Evolutionary conservation across 116 monocot genomes (phyloP), one percentile per base, ranked within the genome.

Genomic region (Cymodocea nodosa): DNA sequence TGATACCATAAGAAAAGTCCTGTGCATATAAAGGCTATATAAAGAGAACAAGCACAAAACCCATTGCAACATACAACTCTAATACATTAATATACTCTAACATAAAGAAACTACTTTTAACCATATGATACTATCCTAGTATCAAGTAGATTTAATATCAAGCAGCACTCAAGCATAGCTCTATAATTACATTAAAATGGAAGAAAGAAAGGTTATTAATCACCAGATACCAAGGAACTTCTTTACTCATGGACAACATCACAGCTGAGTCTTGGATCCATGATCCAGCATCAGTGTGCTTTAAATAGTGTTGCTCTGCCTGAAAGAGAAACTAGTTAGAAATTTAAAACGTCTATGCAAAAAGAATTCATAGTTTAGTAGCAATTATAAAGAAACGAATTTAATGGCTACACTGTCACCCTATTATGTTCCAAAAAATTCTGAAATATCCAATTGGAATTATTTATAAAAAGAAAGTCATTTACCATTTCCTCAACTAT

Each of bases 191-290:
- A 52, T 16, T 34, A 52, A 36, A 53, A 23, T 12, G 12, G 22
- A 51, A 71, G 22, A 49, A 51, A 13, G 44, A 5, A 54, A n/a
- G 18, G 17, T 18, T 6, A 6, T 15, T 61, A 66, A 78, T 85
- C 75, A 95, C 95, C 77, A 95, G 70, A 71, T 81, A 95, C 95
- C 95, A 95, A 52, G 95, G 95, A 68, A 86, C 85, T 68, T 95
- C 95, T 74, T 85, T 90, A 61, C 80, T 79, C 79, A 80, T 68
- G 50, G 90, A 87, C 70, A 87, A 74, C 83, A 95, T 90, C 79
- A 85, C 62, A 48, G 95, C 87, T 66, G 90, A 95, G 61, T 90
- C 95, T 68, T 95, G 95, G 72, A 95, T 85, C 95, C 95, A 95
- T 66, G 95, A 87, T 34, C 87, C 95, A 72, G 95, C 83, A 78